Conservation (phyloP, 176 grass and related monocot genomes). For the Saccharum spontaneum region DNA sequence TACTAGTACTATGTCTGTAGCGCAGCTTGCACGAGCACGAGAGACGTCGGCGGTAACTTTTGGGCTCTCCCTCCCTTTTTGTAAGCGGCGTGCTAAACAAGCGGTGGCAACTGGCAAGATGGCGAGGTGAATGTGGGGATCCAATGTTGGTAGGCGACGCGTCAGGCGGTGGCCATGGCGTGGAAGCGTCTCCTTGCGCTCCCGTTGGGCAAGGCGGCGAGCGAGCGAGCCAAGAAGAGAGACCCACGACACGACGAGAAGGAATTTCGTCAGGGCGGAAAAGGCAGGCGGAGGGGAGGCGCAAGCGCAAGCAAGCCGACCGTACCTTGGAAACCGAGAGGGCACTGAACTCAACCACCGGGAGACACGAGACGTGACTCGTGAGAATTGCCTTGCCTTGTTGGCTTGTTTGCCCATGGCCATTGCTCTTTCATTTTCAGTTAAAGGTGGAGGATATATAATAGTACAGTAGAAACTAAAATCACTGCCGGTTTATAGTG, state of each 20-base stretch:
- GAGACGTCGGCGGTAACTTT: too few relatives aligned
- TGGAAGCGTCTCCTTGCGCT: constrained; percentile 42
- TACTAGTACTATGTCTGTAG: too few relatives aligned
- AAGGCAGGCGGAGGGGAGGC: not conserved
- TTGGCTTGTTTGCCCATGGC: not conserved
- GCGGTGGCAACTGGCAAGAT: not conserved
- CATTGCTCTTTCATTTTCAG: not conserved
- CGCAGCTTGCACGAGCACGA: too few relatives aligned
- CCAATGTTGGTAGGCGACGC: not conserved
- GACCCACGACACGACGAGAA: not conserved
- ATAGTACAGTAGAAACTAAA: too few relatives aligned
- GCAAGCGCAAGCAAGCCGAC: not conserved
- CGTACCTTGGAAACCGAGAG: not conserved
- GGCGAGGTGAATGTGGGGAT: not conserved
- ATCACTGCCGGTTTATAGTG: too few relatives aligned
- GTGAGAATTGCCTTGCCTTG: constrained; percentile 9
- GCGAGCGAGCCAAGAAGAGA: not conserved
- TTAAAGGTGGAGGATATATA: too few relatives aligned
- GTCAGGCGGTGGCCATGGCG: constrained; percentile 9
- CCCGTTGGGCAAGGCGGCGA: too few relatives aligned
- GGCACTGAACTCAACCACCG: not conserved
- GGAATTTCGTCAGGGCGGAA: not conserved
- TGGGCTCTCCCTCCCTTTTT: too few relatives aligned
- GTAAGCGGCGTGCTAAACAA: not conserved
- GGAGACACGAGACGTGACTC: not conserved